Conservation (phyloP, 768 basidiomycete genomes). For the Clathrus columnatus region DNA sequence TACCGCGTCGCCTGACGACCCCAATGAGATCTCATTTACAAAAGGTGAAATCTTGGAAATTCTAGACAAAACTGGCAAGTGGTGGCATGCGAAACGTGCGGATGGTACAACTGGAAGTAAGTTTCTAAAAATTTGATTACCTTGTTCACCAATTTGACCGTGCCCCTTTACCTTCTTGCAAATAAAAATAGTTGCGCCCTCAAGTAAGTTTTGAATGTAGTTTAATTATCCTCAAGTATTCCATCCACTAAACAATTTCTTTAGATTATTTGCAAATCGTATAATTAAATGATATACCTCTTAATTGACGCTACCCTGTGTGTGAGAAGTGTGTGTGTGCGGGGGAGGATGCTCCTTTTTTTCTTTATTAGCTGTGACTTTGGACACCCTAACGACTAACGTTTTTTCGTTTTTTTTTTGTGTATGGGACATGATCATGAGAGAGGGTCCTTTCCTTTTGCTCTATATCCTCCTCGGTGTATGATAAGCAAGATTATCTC, state of each 20-base stretch:
- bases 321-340: neutral
- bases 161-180: neutral
- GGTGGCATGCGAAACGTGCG: constrained; percentile 82
- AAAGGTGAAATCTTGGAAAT: constrained; percentile 93
- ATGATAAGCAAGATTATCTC: too few species aligned
- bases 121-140: too few species aligned
- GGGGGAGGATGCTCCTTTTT: neutral
- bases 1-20: constrained; percentile 87
- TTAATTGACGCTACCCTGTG: neutral
- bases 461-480: too few species aligned
- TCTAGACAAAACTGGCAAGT: constrained; percentile 85
- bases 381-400: neutral
- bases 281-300: neutral
- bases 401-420: neutral
- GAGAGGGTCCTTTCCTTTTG: too few species aligned
- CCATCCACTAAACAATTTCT: neutral
- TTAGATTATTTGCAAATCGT: constrained; percentile 11
- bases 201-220: constrained; percentile 3
- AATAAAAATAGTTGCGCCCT: constrained; percentile 3
- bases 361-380: neutral
- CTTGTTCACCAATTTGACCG: neutral
- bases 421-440: too few species aligned
- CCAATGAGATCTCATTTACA: constrained; percentile 88
- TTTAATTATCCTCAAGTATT: too few species aligned
- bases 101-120: constrained; percentile 74